These are phyloP conservation scores for Coniferiporia weirii DNA, from an alignment of 1,284 basidiomycete species.

Conservation along the genomic window DNA sequence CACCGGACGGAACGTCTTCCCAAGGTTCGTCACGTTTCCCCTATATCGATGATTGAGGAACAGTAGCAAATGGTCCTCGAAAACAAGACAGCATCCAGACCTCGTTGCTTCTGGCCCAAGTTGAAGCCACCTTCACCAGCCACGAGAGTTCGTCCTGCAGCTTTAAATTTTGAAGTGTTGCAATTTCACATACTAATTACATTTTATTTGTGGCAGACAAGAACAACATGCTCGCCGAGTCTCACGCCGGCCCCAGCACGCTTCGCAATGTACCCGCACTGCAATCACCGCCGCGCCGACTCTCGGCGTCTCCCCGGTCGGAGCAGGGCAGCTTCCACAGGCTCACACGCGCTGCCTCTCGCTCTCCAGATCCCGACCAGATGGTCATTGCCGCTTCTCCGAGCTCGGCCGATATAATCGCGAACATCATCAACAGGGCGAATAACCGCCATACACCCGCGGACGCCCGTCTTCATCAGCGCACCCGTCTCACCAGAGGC, in stretches of 20 bases:
- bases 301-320: neutral
- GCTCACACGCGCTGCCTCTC: conserved; percentile 6
- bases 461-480: too few relatives aligned
- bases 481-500: neutral
- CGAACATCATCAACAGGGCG: conserved; percentile 8
- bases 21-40: conserved; percentile 4
- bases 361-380: conserved; percentile 7
- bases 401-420: conserved; percentile 8
- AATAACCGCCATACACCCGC: neutral
- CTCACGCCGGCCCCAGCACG: neutral
- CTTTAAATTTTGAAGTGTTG: too few relatives aligned
- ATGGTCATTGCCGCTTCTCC: conserved; percentile 7
- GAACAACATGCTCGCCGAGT: neutral
- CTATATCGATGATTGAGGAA: neutral
- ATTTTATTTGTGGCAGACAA: too few relatives aligned
- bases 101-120: neutral
- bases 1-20: conserved; percentile 11
- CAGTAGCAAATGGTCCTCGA: neutral
- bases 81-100: conserved; percentile 11
- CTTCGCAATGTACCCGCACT: neutral
- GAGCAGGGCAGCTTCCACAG: conserved; percentile 1
- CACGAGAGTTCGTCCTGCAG: conserved; percentile 3
- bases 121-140: neutral
- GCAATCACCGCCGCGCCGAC: neutral
- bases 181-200: too few relatives aligned